phyloP scores from a whole-genome alignment of 306 rosid genomes.

The apple (Malus domestica) region ASM211411v1 NC_041794.1:15836501-15837000 shows the following conservation, averaged over 20 bases:
- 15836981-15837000: background rate
- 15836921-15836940: background rate
- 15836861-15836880: background rate
- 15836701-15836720: slow-evolving; percentile 53
- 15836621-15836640: slow-evolving; percentile 92
- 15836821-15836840: slow-evolving; percentile 66
- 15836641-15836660: slow-evolving; percentile 87
- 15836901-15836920: too few relatives aligned
- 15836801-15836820: slow-evolving; percentile 61
- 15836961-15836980: background rate
- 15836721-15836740: slow-evolving; percentile 62
- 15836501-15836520: too few relatives aligned
- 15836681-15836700: slow-evolving; percentile 70
- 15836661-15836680: slow-evolving; percentile 88
- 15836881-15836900: background rate
- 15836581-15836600: slow-evolving; percentile 90
- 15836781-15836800: background rate
- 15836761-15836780: slow-evolving; percentile 2
- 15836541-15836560: too few relatives aligned
- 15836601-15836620: slow-evolving; percentile 87
- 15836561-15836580: slow-evolving; percentile 34
- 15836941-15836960: background rate
- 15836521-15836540: too few relatives aligned
- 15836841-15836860: slow-evolving; percentile 98
- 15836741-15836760: slow-evolving; percentile 32